Percentiles rank a stretch among this genome's conserved stretches.
phyloP scores from a whole-genome alignment of 2,329 filamentous ascomycete genomes.

The Fusarium oligoseptatum region DNA sequence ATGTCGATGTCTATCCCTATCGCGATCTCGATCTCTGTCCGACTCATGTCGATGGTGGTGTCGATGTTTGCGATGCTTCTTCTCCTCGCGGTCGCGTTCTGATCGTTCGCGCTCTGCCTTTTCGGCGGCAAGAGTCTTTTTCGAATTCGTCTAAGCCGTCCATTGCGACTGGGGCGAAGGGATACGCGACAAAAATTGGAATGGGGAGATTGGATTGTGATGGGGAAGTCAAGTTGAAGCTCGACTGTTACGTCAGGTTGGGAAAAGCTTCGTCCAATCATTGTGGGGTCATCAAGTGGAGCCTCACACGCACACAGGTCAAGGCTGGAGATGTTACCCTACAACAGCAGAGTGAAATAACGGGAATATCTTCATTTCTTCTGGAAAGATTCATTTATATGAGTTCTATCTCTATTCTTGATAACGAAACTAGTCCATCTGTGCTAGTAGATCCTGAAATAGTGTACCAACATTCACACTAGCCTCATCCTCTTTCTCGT shows the following conservation, averaged over 20 bases:
- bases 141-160: conserved; percentile 80
- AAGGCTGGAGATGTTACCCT: too few relatives aligned
- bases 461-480: too few relatives aligned
- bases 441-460: too few relatives aligned
- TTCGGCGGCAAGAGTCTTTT: conserved; percentile 77
- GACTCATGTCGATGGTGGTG: conserved; percentile 61
- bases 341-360: too few relatives aligned
- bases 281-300: conserved; percentile 14
- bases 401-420: too few relatives aligned
- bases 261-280: conserved; percentile 27
- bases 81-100: conserved; percentile 61
- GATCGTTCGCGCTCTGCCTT: conserved; percentile 66
- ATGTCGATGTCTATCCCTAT: conserved; percentile 40
- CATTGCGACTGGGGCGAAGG: conserved; percentile 52
- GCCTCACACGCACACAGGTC: neutral
- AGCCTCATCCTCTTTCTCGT: too few relatives aligned
- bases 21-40: conserved; percentile 44
- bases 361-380: too few relatives aligned
- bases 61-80: conserved; percentile 58
- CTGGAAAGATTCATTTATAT: too few relatives aligned
- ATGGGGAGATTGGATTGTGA: neutral
- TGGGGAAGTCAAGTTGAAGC: neutral
- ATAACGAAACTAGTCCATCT: too few relatives aligned
- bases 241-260: conserved; percentile 30
- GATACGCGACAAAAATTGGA: neutral